Evolutionary conservation across 805 yeast genomes (phyloP), one percentile per base, ranked within the genome.

Genomic region (Metschnikowia proteae): DNA sequence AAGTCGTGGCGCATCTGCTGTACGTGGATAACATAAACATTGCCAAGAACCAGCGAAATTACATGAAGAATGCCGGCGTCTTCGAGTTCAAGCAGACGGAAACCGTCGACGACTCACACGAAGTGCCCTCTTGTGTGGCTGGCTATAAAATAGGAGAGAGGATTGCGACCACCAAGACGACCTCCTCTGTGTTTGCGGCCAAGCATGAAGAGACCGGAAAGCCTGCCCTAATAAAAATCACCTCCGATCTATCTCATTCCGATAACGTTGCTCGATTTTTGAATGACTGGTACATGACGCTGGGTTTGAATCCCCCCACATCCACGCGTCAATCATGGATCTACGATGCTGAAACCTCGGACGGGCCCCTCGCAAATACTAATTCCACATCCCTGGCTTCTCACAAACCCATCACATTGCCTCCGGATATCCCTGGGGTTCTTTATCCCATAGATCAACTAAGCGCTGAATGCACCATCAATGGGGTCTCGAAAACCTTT

Each of bases 211-310:
- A 33, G 43, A 43, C 52, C 3, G 54, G 53, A 7, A 50, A 45
- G 11, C 42, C 43, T 9, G 63, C 57, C 4, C 44, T 64, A 7
- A 38, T 67, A 17, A 58, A 65, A 27, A 37, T 66, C 11, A 61
- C 68, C 10, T 62, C 70, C 2, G 65, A 65, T 38, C 38, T 56
- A 36, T 32, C 48, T 10, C 57, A 57, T 17, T 46, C 52, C 30
- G 53, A 57, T 37, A 55, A 62, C 5, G 47, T 60, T n/a, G 57
- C 66, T 3, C 58, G 68, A 29, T 61, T 66, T 40, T 52, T 67
- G 29, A 67, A 66, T 52, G 71, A 67, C 48, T 68, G 73, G 73
- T 63, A 65, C 52, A 39, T 63, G 17, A 58, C 68, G 4, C 60
- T 65, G 34, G 67, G 68, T 2, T 38, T 39, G 26, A 61, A 59